phyloP scores from a whole-genome alignment of 164 flowering plant genomes.

The Vitis cinerea region DNA sequence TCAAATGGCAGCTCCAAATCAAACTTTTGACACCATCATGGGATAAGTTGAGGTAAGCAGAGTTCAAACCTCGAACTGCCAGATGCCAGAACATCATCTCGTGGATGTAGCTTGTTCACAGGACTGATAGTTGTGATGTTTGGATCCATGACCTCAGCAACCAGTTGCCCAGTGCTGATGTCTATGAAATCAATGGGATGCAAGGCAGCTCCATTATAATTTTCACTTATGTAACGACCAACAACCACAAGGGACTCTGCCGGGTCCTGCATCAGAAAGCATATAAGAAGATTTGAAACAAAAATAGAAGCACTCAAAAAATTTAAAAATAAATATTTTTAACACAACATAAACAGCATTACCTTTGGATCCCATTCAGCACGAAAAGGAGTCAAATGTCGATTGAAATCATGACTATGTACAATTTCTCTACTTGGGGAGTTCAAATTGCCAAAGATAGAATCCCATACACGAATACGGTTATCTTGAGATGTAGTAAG shows the following conservation, averaged over 20 bases:
- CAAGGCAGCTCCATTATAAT: constrained; percentile 80
- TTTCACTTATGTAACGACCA: constrained; percentile 97
- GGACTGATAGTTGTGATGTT: constrained; percentile 87
- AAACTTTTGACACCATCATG: background rate
- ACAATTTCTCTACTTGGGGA: constrained; percentile 92
- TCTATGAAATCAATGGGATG: constrained; percentile 97
- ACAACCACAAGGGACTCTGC: constrained; percentile 87
- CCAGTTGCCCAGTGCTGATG: constrained; percentile 72
- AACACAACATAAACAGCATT: background rate
- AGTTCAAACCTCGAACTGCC: constrained; percentile 83
- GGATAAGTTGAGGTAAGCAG: background rate
- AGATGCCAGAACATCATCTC: constrained; percentile 82
- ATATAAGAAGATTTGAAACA: background rate
- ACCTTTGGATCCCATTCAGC: constrained; percentile 99
- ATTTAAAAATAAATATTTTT: background rate
- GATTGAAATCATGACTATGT: constrained; percentile 91
- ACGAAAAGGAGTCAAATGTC: constrained; percentile 82
- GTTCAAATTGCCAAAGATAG: constrained; percentile 71
- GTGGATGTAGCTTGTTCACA: constrained; percentile 95
- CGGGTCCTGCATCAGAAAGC: constrained; percentile 59
- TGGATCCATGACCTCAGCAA: constrained; percentile 91
- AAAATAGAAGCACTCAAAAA: background rate
- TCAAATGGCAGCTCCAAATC: background rate
- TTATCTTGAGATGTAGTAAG: constrained; percentile 88
- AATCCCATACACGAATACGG: constrained; percentile 87